phyloP scores from a whole-genome alignment of 2,329 filamentous ascomycete species.

The Penicillium psychrosexuale region DNA sequence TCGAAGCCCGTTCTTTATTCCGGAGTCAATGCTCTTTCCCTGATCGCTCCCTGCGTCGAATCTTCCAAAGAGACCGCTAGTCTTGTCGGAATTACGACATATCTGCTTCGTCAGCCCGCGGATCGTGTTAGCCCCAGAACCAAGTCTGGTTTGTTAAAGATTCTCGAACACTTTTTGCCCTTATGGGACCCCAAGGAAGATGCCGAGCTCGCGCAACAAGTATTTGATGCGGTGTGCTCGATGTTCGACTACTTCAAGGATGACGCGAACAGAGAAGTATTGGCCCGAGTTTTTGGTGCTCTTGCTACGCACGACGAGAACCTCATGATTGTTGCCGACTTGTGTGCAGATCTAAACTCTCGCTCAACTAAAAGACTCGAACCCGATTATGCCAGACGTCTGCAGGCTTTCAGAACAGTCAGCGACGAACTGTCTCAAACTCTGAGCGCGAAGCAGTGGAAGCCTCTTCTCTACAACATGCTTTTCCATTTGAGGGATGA shows the following conservation, averaged over 20 bases:
- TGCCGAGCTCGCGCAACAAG: slow-evolving; percentile 56
- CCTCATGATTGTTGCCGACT: slow-evolving; percentile 60
- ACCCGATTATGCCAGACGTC: slow-evolving; percentile 79
- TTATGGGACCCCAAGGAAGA: slow-evolving; percentile 59
- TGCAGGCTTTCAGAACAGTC: slow-evolving; percentile 71
- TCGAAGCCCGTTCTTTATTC: slow-evolving; percentile 74
- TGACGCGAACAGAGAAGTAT: slow-evolving; percentile 66
- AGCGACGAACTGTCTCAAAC: slow-evolving; percentile 58
- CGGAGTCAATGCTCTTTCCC: slow-evolving; percentile 75
- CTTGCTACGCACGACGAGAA: slow-evolving; percentile 64
- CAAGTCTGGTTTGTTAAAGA: slow-evolving; percentile 75
- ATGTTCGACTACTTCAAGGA: slow-evolving; percentile 92
- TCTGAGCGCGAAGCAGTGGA: slow-evolving; percentile 74
- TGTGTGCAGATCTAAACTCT: slow-evolving; percentile 80
- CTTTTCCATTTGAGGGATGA: slow-evolving; percentile 81
- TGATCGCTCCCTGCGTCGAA: slow-evolving; percentile 67
- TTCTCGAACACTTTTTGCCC: slow-evolving; percentile 76
- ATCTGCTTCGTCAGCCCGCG: slow-evolving; percentile 79
- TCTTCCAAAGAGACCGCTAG: slow-evolving; percentile 64
- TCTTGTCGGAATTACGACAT: slow-evolving; percentile 74
- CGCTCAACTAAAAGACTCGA: slow-evolving; percentile 70
- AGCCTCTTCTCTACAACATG: slow-evolving; percentile 83
- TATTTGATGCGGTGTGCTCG: slow-evolving; percentile 72
- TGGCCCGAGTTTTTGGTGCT: slow-evolving; percentile 69
- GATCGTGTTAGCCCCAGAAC: slow-evolving; percentile 76